Conservation (phyloP, 1,284 basidiomycete species). For the Neonothopanus nambi region DNA sequence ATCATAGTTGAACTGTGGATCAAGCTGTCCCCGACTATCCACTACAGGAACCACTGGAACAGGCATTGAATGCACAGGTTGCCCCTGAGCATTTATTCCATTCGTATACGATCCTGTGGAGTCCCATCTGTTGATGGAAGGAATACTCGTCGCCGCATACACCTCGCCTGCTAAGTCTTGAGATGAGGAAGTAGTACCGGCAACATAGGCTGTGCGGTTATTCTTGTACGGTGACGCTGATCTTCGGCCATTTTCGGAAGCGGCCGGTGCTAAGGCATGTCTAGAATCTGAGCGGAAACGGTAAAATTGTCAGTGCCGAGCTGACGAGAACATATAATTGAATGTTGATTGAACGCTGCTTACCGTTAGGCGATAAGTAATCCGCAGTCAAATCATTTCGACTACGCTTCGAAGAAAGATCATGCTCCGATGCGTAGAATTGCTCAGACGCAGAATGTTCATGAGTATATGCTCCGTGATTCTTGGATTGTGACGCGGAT, state of each 20-base stretch:
- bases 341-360: background rate
- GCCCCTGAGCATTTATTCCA: slow-evolving; percentile 11
- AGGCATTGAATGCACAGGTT: slow-evolving; percentile 3
- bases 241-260: background rate
- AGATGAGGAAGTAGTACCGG: background rate
- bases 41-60: background rate
- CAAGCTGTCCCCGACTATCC: background rate
- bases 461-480: background rate
- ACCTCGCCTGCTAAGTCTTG: background rate
- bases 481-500: background rate
- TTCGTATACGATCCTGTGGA: slow-evolving; percentile 10
- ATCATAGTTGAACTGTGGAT: background rate
- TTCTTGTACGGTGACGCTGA: background rate
- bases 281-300: too few species aligned
- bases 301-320: too few species aligned
- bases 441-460: too few species aligned
- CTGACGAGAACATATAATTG: background rate
- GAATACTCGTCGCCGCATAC: background rate
- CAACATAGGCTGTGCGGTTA: background rate
- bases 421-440: background rate
- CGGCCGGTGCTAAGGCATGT: background rate
- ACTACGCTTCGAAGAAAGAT: background rate
- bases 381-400: background rate
- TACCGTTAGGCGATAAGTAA: background rate
- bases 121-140: slow-evolving; percentile 1